Conservation (phyloP, 2,329 filamentous ascomycete species). For the Aspergillus proliferans region DNA sequence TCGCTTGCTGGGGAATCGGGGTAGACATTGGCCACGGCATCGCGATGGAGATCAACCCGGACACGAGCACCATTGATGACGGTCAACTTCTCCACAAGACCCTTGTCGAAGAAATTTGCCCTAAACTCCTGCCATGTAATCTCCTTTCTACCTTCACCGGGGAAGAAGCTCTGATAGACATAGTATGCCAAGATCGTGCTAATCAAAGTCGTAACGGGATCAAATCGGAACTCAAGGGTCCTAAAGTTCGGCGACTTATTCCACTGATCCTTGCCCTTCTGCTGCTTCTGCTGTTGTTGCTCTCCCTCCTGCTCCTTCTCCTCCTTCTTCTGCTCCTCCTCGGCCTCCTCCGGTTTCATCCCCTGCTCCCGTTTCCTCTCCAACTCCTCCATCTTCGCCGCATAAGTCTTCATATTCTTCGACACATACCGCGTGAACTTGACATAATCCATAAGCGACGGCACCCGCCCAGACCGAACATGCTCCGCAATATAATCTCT, state of each 20-base stretch:
- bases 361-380: conserved; percentile 17
- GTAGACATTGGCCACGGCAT: conserved; percentile 65
- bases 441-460: conserved; percentile 53
- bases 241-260: conserved; percentile 26
- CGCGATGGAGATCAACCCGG: conserved; percentile 70
- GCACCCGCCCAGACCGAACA: conserved; percentile 39
- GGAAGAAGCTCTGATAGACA: conserved; percentile 59
- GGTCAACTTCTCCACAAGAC: conserved; percentile 84
- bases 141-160: conserved; percentile 62
- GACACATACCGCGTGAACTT: conserved; percentile 54
- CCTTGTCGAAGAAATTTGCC: conserved; percentile 90
- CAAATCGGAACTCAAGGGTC: conserved; percentile 45
- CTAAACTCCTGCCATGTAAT: conserved; percentile 98
- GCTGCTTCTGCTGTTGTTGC: conserved; percentile 19
- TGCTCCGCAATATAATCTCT: conserved; percentile 56
- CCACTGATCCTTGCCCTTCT: conserved; percentile 22
- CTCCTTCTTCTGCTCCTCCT: conserved; percentile 6
- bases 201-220: conserved; percentile 52
- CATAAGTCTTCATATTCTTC: conserved; percentile 49
- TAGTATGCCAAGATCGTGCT: conserved; percentile 57
- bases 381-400: conserved; percentile 28
- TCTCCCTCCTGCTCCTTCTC: conserved; percentile 14
- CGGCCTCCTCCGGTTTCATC: conserved; percentile 24
- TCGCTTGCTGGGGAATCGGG: conserved; percentile 66
- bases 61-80: conserved; percentile 74